A percentile compares a stretch with the other conserved stretches of the same genome.
phyloP scores from a whole-genome alignment of 225 moss, liverwort and hornwort genomes.

The Sphagnum tenellum region DNA sequence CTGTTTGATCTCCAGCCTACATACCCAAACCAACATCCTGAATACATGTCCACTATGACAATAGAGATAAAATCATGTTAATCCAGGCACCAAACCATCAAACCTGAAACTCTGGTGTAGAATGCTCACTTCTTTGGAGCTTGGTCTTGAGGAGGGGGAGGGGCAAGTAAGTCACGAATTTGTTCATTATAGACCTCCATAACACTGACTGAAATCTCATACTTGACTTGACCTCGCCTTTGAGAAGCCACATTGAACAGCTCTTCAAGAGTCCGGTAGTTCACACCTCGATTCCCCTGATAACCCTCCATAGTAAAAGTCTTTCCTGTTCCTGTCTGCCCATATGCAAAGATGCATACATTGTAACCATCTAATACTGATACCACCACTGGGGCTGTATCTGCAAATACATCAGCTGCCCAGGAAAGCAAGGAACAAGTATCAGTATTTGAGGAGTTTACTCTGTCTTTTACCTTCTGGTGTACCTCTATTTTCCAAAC shows the following conservation, averaged over 20 bases:
- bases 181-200: slow-evolving; percentile 97
- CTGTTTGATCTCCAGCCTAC: slow-evolving; percentile 92
- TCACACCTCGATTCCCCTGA: slow-evolving; percentile 72
- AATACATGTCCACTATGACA: neutral
- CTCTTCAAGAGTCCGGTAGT: slow-evolving; percentile 87
- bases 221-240: slow-evolving; percentile 40
- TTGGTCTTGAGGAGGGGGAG: slow-evolving; percentile 50
- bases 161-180: slow-evolving; percentile 78
- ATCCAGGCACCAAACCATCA: too few relatives aligned
- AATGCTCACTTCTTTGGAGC: slow-evolving; percentile 56
- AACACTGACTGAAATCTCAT: slow-evolving; percentile 70
- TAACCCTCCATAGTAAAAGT: slow-evolving; percentile 93
- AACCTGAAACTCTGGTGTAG: too few relatives aligned
- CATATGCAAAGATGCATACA: slow-evolving; percentile 90
- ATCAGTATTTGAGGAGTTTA: too few relatives aligned
- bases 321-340: slow-evolving; percentile 91
- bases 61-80: neutral
- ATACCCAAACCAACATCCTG: neutral
- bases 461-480: too few relatives aligned
- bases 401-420: slow-evolving; percentile 71
- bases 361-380: slow-evolving; percentile 92
- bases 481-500: too few relatives aligned
- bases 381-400: slow-evolving; percentile 84
- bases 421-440: too few relatives aligned
- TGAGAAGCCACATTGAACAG: slow-evolving; percentile 66